Evolutionary conservation across 805 yeast species (phyloP).

Genomic region (Sugiyamaella lignohabitans): DNA sequence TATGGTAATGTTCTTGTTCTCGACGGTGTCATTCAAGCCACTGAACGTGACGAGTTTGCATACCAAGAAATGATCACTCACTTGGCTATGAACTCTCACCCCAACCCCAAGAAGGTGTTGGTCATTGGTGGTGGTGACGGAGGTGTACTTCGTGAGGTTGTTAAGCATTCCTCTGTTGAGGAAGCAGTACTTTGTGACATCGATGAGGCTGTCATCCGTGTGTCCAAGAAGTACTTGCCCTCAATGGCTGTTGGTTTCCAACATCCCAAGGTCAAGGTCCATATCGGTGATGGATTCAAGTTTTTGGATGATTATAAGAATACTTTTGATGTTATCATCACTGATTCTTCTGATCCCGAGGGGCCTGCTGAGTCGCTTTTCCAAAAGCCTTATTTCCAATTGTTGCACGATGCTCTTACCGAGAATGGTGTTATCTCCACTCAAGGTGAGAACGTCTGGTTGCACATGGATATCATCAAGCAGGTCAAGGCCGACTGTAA

Average conservation of each 20-base stretch:
- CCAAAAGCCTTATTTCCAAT: constrained; percentile 65
- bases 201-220: constrained; percentile 71
- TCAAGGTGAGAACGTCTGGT: constrained; percentile 91
- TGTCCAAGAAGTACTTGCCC: constrained; percentile 68
- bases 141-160: constrained; percentile 83
- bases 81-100: constrained; percentile 72
- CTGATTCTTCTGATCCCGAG: constrained; percentile 92
- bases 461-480: constrained; percentile 77
- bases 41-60: constrained; percentile 89
- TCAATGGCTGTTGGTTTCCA: constrained; percentile 61
- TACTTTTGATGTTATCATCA: constrained; percentile 75
- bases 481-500: constrained; percentile 75
- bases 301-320: constrained; percentile 46
- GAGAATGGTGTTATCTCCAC: constrained; percentile 66
- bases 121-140: constrained; percentile 98
- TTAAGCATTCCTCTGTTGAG: constrained; percentile 61
- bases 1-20: constrained; percentile 86
- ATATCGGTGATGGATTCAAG: constrained; percentile 78
- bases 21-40: constrained; percentile 86
- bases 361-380: constrained; percentile 92
- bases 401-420: constrained; percentile 57
- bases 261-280: constrained; percentile 59
- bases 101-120: constrained; percentile 64
- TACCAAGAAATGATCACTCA: constrained; percentile 91
- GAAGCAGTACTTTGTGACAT: constrained; percentile 78